These are phyloP conservation scores for Nakaseomyces delphensis DNA, from an alignment of 1,139 yeast genomes.

Conservation along the genomic window DNA sequence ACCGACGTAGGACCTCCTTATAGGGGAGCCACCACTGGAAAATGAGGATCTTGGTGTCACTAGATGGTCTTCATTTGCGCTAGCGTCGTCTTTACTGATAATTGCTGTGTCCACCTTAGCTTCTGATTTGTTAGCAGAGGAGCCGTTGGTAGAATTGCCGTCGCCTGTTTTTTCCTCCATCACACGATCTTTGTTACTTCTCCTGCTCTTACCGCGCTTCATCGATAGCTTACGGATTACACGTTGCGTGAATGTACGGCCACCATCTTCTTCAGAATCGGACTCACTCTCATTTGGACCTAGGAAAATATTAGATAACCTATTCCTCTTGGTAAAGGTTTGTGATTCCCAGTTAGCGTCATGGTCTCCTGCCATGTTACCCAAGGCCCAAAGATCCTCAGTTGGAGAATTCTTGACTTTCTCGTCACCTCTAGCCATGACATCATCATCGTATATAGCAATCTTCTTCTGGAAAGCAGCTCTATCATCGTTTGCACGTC, in stretches of 20 bases:
- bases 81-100: constrained; percentile 1
- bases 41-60: constrained; percentile 6
- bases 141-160: constrained; percentile 3
- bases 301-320: constrained; percentile 2
- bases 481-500: constrained; percentile 78
- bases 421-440: constrained; percentile 1
- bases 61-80: background rate
- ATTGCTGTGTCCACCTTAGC: background rate
- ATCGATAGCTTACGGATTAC: constrained; percentile 22
- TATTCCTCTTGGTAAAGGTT: background rate
- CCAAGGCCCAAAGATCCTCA: constrained; percentile 39
- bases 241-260: constrained; percentile 21
- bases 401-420: constrained; percentile 21
- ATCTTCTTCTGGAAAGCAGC: constrained; percentile 66
- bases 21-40: constrained; percentile 7
- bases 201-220: constrained; percentile 13
- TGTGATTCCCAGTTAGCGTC: constrained; percentile 46
- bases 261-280: constrained; percentile 3
- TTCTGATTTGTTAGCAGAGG: background rate
- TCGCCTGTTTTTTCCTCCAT: constrained; percentile 3
- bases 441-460: constrained; percentile 21
- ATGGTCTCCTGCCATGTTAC: constrained; percentile 61
- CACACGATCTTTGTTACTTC: background rate
- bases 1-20: constrained; percentile 12
- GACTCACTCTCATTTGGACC: constrained; percentile 2